Percentiles rank a stretch among this genome's conserved stretches.
Conservation (phyloP, 140 eudicot genomes). For the Anethum foeniculum region DNA sequence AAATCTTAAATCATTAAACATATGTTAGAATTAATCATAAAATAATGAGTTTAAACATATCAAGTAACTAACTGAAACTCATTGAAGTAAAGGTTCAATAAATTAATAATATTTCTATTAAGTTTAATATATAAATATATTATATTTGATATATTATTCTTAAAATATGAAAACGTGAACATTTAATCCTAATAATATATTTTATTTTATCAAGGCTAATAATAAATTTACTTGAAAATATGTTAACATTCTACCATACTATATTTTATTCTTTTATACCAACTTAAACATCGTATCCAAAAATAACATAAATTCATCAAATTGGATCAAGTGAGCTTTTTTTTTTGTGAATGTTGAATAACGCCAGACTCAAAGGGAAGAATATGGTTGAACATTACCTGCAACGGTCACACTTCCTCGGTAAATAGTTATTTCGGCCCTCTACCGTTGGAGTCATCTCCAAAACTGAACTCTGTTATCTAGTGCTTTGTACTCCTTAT, state of each 20-base stretch:
- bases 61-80: neutral
- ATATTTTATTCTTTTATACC: neutral
- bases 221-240: neutral
- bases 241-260: neutral
- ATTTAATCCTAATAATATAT: neutral
- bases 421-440: neutral
- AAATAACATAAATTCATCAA: neutral
- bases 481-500: neutral
- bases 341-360: neutral
- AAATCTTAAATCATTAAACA: no score
- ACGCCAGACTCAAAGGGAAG: constrained; percentile 16
- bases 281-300: neutral
- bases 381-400: constrained; percentile 8
- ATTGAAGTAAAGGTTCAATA: no score
- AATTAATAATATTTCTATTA: no score
- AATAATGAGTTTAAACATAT: neutral
- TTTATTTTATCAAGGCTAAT: neutral
- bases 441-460: neutral
- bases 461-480: neutral
- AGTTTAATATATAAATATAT: no score
- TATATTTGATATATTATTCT: neutral
- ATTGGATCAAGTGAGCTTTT: neutral
- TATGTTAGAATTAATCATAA: no score
- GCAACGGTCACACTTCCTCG: neutral
- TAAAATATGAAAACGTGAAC: neutral